Percentiles rank a stretch among this genome's conserved stretches.
These are phyloP conservation scores for Fonsecaea nubica DNA, from an alignment of 2,329 filamentous ascomycete species.

Conservation along the genomic window DNA sequence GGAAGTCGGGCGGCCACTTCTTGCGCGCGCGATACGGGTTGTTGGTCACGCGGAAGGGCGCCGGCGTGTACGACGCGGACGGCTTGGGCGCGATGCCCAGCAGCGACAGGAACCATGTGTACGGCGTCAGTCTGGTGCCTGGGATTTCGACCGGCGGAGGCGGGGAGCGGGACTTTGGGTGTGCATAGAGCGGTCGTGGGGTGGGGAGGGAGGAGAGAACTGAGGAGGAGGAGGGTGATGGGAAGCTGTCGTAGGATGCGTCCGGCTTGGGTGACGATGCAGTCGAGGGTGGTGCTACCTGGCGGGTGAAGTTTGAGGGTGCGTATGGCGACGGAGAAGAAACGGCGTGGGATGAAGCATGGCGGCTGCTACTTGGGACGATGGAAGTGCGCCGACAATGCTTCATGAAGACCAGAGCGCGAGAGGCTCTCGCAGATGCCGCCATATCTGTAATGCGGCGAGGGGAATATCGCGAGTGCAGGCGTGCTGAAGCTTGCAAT, in stretches of 20 bases:
- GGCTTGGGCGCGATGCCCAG: conserved; percentile 33
- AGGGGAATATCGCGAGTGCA: conserved; percentile 1
- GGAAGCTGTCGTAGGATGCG: background rate
- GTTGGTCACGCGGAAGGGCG: conserved; percentile 44
- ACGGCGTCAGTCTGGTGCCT: conserved; percentile 29
- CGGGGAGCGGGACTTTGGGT: conserved; percentile 19
- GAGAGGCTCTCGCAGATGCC: conserved; percentile 24
- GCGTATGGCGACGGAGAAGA: conserved; percentile 33
- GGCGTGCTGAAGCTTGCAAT: background rate
- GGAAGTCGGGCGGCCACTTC: conserved; percentile 70
- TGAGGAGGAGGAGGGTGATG: background rate
- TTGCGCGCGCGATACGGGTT: conserved; percentile 67
- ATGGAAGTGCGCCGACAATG: conserved; percentile 30
- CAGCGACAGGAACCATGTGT: conserved; percentile 33
- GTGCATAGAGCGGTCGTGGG: conserved; percentile 26
- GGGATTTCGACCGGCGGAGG: conserved; percentile 20
- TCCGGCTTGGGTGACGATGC: conserved; percentile 10
- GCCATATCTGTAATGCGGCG: conserved; percentile 24
- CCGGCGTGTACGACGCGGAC: conserved; percentile 30
- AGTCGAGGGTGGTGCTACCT: conserved; percentile 11
- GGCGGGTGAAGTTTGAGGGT: conserved; percentile 37
- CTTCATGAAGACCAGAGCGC: conserved; percentile 35
- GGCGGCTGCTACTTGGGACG: conserved; percentile 2
- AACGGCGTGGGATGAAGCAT: conserved; percentile 8
- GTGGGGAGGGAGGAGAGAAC: conserved; percentile 15